Evolutionary conservation across 345 rosid species (phyloP).

Genomic region (Raphanus sativus): DNA sequence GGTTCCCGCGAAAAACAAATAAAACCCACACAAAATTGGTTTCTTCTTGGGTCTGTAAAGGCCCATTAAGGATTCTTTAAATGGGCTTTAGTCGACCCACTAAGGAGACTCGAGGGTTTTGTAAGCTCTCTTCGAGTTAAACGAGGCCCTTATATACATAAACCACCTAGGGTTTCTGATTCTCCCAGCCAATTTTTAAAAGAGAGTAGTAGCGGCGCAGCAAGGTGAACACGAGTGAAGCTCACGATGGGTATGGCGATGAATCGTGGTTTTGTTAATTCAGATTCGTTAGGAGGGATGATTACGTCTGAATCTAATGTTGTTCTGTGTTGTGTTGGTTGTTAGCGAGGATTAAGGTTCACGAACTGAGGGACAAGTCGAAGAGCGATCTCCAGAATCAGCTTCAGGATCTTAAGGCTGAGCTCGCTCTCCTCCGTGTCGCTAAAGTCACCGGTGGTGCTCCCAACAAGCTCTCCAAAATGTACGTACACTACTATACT

Average conservation of each 20-base stretch:
- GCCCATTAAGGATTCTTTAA: background rate
- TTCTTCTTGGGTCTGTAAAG: background rate
- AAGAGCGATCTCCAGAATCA: slow-evolving; percentile 48
- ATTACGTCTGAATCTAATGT: slow-evolving; percentile 6
- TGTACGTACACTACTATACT: slow-evolving; percentile 18
- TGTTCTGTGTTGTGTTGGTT: background rate
- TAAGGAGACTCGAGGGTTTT: slow-evolving; percentile 4
- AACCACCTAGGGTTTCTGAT: slow-evolving; percentile 28
- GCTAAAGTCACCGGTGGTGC: slow-evolving; percentile 66
- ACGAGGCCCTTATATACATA: slow-evolving; percentile 17
- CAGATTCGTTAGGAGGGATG: background rate
- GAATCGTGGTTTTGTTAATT: background rate
- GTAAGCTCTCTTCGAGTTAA: background rate
- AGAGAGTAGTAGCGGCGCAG: slow-evolving; percentile 31
- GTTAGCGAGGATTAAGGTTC: slow-evolving; percentile 58
- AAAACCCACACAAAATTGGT: background rate
- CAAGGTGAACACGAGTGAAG: slow-evolving; percentile 16
- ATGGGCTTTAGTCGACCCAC: slow-evolving; percentile 16
- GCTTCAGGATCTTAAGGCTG: slow-evolving; percentile 55
- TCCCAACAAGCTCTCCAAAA: slow-evolving; percentile 62
- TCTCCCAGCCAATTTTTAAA: background rate
- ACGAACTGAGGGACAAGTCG: slow-evolving; percentile 51
- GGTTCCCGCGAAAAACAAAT: background rate
- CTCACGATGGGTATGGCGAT: slow-evolving; percentile 37
- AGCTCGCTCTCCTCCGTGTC: slow-evolving; percentile 62